Percentiles rank a stretch among this genome's conserved stretches.
phyloP scores from a whole-genome alignment of 2,329 filamentous ascomycete species.

The Fusarium incarnatum region DNA sequence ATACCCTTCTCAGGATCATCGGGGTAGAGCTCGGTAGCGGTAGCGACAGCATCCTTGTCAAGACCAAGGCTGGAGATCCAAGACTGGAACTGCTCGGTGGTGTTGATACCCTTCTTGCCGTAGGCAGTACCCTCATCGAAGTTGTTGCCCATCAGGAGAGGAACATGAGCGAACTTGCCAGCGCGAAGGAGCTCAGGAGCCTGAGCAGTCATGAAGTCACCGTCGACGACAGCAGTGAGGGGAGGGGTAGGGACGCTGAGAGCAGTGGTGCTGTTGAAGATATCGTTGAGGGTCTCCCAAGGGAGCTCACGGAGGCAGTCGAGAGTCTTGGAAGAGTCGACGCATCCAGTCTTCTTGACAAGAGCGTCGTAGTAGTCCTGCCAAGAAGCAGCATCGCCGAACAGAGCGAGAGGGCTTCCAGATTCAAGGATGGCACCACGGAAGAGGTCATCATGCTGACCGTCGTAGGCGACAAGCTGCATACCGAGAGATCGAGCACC shows the following conservation, averaged over 20 bases:
- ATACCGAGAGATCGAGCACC: constrained; percentile 62
- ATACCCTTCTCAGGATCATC: constrained; percentile 61
- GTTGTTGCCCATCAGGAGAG: constrained; percentile 71
- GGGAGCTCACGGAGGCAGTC: constrained; percentile 50
- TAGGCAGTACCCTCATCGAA: constrained; percentile 73
- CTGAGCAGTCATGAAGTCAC: constrained; percentile 55
- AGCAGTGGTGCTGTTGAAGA: constrained; percentile 45
- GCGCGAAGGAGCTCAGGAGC: constrained; percentile 64
- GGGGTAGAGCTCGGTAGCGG: constrained; percentile 59
- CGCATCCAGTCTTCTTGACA: constrained; percentile 43
- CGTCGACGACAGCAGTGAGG: constrained; percentile 49
- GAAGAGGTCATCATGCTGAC: constrained; percentile 66
- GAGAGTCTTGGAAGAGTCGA: constrained; percentile 40
- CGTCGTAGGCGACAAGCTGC: constrained; percentile 65
- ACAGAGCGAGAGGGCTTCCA: constrained; percentile 53
- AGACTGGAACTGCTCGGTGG: constrained; percentile 61
- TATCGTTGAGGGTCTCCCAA: constrained; percentile 47
- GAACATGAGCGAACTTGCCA: constrained; percentile 72
- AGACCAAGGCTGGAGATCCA: constrained; percentile 37
- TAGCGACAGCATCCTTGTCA: constrained; percentile 44
- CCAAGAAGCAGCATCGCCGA: constrained; percentile 38
- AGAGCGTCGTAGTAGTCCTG: constrained; percentile 49
- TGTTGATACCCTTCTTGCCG: constrained; percentile 64
- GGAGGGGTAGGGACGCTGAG: constrained; percentile 30
- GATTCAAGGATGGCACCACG: constrained; percentile 63